Base-by-base conservation (phyloP, 345 rosid genomes). In the Eucalyptus albens region DNA sequence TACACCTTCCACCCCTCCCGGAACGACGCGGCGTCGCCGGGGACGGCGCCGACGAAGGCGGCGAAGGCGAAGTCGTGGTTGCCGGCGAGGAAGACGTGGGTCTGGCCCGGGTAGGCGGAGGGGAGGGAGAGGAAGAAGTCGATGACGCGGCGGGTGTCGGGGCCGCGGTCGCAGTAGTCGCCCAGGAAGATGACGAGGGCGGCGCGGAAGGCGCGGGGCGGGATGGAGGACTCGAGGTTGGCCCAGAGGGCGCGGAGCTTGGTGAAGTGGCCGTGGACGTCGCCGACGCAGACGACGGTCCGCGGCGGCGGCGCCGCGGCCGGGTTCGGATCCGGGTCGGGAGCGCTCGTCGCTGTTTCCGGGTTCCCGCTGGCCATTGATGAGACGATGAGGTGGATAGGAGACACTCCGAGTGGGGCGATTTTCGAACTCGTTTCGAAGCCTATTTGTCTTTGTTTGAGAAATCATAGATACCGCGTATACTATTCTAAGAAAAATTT, bases 151-250 rank as follows among this genome's bases (percentile, higher is more conserved):
- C 89, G 94, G 26, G 97, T 94, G 45, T 94, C 91, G 19, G 97
- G 96, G 86, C 98, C 99, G 12, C 98, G 96, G 88, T 97, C 99
- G 88, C 99, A 97, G 92, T 96, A 96, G 88, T 97, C 99, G 50
- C 99, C 99, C 80, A 97, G 92, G 93, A 97, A 97, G 88, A 97
- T 95, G 88, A 96, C 89, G 72, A 93, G 93, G 88, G 99, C 95
- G 60, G 97, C 85, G 87, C 69, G 87, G 94, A 97, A 97, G 19
- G 91, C 92, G 40, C 88, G 87, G 33, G 92, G 93, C 87, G 88
- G 89, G 91, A 96, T 47, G 3, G 88, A 69, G 86, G 93, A 53
- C 89, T 94, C 93, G 88, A 97, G 97, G 88, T 95, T 96, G 87
- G 91, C 72, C 99, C 98, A 97, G 87, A 97, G 97, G 19, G 91